These are phyloP conservation scores for Trypanosoma caninum DNA, from an alignment of 208 protist genomes.

Conservation along the genomic window DNA sequence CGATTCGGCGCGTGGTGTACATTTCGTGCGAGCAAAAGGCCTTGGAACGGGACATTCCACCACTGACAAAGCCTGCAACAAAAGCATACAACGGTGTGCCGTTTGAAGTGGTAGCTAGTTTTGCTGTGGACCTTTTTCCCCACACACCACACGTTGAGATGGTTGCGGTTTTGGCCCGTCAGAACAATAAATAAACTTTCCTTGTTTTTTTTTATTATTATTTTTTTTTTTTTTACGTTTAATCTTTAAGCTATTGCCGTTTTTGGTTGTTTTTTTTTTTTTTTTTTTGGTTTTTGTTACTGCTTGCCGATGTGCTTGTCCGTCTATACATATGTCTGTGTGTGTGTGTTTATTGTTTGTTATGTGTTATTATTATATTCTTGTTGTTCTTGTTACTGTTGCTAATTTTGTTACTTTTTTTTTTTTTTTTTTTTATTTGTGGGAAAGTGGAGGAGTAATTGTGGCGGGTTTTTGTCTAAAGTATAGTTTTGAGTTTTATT, in stretches of 20 bases:
- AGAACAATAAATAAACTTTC: conserved; percentile 4
- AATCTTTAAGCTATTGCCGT: neutral
- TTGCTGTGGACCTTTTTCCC: conserved; percentile 95
- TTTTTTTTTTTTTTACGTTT: neutral
- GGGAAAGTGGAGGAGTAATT: neutral
- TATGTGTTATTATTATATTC: too few species aligned
- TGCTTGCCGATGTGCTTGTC: too few species aligned
- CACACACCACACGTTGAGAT: conserved; percentile 95
- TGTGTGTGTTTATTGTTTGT: too few species aligned
- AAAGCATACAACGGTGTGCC: conserved; percentile 75
- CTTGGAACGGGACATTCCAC: conserved; percentile 82
- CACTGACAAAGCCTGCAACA: conserved; percentile 69
- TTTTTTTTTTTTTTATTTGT: conserved; percentile 7
- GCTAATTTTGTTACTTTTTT: neutral
- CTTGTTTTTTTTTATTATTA: neutral
- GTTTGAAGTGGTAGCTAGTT: conserved; percentile 80
- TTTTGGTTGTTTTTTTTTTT: neutral
- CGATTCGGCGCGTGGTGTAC: conserved; percentile 92
- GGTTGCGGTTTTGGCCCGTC: conserved; percentile 84
- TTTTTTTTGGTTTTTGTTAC: neutral
- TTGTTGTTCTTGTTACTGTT: neutral
- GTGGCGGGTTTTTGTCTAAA: neutral
- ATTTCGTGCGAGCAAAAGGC: conserved; percentile 95
- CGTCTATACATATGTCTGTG: too few species aligned
- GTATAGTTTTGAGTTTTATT: neutral